These are phyloP conservation scores for Thyridium curvatum DNA, from an alignment of 2,329 filamentous ascomycete species.

Conservation along the genomic window DNA sequence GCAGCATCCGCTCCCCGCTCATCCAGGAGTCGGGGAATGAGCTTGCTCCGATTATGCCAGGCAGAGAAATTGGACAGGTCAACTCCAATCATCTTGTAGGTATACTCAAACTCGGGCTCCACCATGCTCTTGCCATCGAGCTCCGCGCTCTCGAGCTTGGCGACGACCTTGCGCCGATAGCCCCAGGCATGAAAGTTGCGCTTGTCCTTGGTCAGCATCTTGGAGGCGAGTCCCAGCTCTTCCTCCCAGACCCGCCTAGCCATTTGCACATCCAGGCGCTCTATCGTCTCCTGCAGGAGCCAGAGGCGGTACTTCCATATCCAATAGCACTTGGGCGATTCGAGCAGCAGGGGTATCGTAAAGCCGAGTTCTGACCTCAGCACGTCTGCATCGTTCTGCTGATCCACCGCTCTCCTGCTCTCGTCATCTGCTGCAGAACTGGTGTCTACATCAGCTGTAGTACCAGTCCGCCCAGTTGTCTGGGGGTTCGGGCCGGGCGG, in stretches of 20 bases:
- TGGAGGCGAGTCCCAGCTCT: conserved; percentile 75
- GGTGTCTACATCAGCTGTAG: conserved; percentile 32
- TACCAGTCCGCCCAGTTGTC: conserved; percentile 49
- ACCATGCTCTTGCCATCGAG: conserved; percentile 57
- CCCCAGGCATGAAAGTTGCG: conserved; percentile 97
- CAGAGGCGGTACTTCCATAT: conserved; percentile 96
- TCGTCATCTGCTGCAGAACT: conserved; percentile 9
- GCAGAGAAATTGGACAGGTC: conserved; percentile 95
- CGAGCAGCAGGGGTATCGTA: conserved; percentile 74
- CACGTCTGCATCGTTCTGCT: conserved; percentile 34
- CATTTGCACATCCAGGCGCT: conserved; percentile 46
- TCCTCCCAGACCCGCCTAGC: conserved; percentile 71
- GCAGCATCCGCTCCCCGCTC: conserved; percentile 60
- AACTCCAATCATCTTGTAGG: conserved; percentile 76
- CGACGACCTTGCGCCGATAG: conserved; percentile 75
- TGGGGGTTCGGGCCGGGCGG: conserved; percentile 37
- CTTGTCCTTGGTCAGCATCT: conserved; percentile 81
- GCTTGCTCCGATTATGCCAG: conserved; percentile 84
- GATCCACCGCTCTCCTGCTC: conserved; percentile 7
- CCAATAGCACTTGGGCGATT: conserved; percentile 97
- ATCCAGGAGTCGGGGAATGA: conserved; percentile 70
- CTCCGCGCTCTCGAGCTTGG: conserved; percentile 58
- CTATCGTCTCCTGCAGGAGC: conserved; percentile 68
- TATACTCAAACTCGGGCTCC: conserved; percentile 82
- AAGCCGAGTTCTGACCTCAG: conserved; percentile 74